Conservation (phyloP, 2,329 filamentous ascomycete genomes). For the Talaromyces piceae region DNA sequence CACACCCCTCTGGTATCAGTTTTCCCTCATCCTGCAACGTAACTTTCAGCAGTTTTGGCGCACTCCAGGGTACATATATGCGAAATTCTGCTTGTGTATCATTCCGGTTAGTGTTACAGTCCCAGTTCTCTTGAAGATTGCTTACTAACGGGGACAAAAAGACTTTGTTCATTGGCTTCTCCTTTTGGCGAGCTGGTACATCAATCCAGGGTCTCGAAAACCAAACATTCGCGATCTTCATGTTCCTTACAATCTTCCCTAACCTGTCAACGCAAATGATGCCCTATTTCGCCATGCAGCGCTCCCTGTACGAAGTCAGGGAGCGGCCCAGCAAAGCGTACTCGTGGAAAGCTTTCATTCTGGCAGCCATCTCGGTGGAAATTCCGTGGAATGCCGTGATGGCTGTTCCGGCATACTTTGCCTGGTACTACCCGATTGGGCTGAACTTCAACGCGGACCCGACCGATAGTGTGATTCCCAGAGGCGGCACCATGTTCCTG, state of each 20-base stretch:
- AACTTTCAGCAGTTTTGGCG: slow-evolving; percentile 93
- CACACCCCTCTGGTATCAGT: slow-evolving; percentile 62
- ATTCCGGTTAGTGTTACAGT: slow-evolving; percentile 2
- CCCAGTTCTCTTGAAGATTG: neutral
- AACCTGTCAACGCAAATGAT: slow-evolving; percentile 48
- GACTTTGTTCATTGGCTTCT: slow-evolving; percentile 74
- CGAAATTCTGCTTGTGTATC: slow-evolving; percentile 61
- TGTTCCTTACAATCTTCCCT: slow-evolving; percentile 74
- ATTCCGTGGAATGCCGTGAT: slow-evolving; percentile 56
- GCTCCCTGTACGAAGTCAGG: slow-evolving; percentile 53
- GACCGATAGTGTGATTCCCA: slow-evolving; percentile 37
- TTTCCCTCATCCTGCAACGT: slow-evolving; percentile 60
- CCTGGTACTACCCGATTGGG: slow-evolving; percentile 61
- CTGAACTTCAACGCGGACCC: slow-evolving; percentile 36
- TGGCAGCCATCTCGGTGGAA: slow-evolving; percentile 64
- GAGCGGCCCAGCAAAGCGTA: slow-evolving; percentile 62
- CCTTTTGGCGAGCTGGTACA: slow-evolving; percentile 68
- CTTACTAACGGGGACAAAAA: slow-evolving; percentile 22
- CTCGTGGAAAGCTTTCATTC: slow-evolving; percentile 65
- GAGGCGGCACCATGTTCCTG: slow-evolving; percentile 59
- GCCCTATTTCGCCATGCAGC: slow-evolving; percentile 52
- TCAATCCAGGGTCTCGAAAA: slow-evolving; percentile 77
- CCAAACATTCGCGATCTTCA: slow-evolving; percentile 86
- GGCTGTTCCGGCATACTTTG: slow-evolving; percentile 55
- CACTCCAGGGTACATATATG: slow-evolving; percentile 81